Evolutionary conservation across 1,284 basidiomycete genomes (phyloP).

Genomic region (Cerrena zonata): DNA sequence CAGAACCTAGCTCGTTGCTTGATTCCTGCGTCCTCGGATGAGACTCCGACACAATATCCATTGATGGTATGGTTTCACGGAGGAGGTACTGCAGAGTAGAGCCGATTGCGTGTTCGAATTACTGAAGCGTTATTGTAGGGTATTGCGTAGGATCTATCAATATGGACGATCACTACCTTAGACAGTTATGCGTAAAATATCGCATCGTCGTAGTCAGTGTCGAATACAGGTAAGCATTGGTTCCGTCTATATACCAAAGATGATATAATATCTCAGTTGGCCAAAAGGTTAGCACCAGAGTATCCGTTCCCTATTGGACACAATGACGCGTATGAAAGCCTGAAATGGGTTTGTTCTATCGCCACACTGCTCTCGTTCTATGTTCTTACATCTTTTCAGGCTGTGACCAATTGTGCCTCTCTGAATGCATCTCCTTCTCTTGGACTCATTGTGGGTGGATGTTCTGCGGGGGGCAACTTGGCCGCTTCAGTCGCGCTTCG

Average conservation of each 20-base stretch:
- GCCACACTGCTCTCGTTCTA: not conserved
- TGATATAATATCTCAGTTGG: not conserved
- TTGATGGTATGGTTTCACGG: conserved; percentile 10
- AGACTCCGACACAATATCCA: not conserved
- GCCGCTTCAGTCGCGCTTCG: conserved; percentile 12
- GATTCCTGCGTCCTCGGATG: conserved; percentile 3
- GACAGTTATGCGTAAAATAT: conserved; percentile 3
- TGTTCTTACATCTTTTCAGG: conserved; percentile 1
- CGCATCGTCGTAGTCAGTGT: conserved; percentile 17
- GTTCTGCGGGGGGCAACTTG: conserved; percentile 16
- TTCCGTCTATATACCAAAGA: too few species aligned
- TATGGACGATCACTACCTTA: conserved; percentile 12
- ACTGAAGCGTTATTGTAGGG: not conserved
- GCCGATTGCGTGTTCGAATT: not conserved
- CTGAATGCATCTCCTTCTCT: conserved; percentile 6
- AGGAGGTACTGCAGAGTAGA: conserved; percentile 5
- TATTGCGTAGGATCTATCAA: conserved; percentile 10
- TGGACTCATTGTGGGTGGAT: conserved; percentile 14
- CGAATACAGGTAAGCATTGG: conserved; percentile 5
- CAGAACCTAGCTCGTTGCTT: too few species aligned
- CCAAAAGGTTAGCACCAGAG: conserved; percentile 8
- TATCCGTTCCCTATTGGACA: conserved; percentile 7
- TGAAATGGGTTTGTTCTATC: conserved; percentile 10
- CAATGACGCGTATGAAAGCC: conserved; percentile 6
- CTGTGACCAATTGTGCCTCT: conserved; percentile 1